These are phyloP conservation scores for Aspergillus puulaauensis DNA, from an alignment of 2,329 filamentous ascomycete genomes.

Conservation along the genomic window DNA sequence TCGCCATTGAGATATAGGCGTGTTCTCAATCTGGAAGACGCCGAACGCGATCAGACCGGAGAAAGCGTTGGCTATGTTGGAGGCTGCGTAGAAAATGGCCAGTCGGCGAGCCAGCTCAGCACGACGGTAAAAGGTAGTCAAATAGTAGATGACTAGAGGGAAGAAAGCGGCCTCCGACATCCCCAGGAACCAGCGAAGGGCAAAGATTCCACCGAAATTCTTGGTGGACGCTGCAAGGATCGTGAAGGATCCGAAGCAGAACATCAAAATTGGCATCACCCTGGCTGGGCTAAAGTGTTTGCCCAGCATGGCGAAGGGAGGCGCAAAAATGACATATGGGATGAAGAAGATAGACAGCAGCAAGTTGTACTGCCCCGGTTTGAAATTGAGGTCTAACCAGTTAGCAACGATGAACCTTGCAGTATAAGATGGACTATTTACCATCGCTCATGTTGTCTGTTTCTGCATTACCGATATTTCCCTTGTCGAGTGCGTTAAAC, in stretches of 20 bases:
- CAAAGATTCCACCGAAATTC: slow-evolving; percentile 66
- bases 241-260: slow-evolving; percentile 65
- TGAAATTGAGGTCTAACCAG: slow-evolving; percentile 54
- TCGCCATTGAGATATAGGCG: slow-evolving; percentile 41
- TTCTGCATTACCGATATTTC: slow-evolving; percentile 57
- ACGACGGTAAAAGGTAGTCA: slow-evolving; percentile 68
- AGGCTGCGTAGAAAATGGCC: slow-evolving; percentile 73
- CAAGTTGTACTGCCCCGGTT: slow-evolving; percentile 65
- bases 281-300: slow-evolving; percentile 66
- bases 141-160: slow-evolving; percentile 65
- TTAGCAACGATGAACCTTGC: background rate
- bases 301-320: slow-evolving; percentile 64
- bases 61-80: slow-evolving; percentile 64
- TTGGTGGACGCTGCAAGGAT: slow-evolving; percentile 56
- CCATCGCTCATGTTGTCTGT: slow-evolving; percentile 51
- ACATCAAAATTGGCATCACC: slow-evolving; percentile 68
- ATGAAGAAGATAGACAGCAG: slow-evolving; percentile 73
- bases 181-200: slow-evolving; percentile 68
- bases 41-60: slow-evolving; percentile 39
- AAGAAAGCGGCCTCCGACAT: slow-evolving; percentile 70
- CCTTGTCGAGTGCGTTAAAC: slow-evolving; percentile 54
- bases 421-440: slow-evolving; percentile 14
- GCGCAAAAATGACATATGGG: slow-evolving; percentile 70
- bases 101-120: slow-evolving; percentile 69
- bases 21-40: slow-evolving; percentile 41